Base-by-base conservation (phyloP, 2,329 filamentous ascomycete species). In the Fusarium temperatum region DNA sequence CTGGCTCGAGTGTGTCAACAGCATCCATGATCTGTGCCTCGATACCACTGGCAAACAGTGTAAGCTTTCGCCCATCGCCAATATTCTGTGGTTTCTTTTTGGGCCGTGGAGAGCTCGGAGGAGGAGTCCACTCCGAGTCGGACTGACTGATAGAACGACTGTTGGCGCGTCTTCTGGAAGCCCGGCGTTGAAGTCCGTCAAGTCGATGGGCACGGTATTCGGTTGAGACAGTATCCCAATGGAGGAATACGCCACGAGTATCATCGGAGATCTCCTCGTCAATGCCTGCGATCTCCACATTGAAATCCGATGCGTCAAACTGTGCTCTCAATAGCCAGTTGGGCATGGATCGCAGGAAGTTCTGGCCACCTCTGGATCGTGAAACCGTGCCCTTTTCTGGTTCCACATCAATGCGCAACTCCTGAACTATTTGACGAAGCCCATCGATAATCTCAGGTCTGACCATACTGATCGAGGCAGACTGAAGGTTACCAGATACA, bases 11-110 rank as follows among this genome's bases (percentile, higher is more conserved):
- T 71, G 91, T 93, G 70, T 98, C 94, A 6, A 92, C 89, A 0
- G 93, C 93, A 80, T 99, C 96, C 54, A 98, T 92, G 55, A 98
- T 93, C 77, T 96, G 96, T 1, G 92, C 94, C 81, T 98, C 96
- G 8, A 99, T 86, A 1, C 94, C 94, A 69, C 93, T 91, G 42
- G 93, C 89, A 79, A 97, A 93, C 32, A 98, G 83, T 8, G 93
- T 91, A 35, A 99, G 84, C 38, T 94, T 91, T 67, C 96, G 89
- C 4, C 95, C 95, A 83, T 99, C 96, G 18, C 89, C 89, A 4
- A 84, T 80, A n/a, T 84, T 84, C 62, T 88, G 86, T 59, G 87
- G 86, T 73, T 89, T 90, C 80, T 88, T 89, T 70, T 83, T 82
- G 24, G 69, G 66, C 5, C 81, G 88, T 10, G 88, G 81, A 8